Evolutionary conservation across 1,284 basidiomycete species (phyloP), one percentile per base, ranked within the genome.

Genomic region (Apiotrichum mycotoxinovorans): DNA sequence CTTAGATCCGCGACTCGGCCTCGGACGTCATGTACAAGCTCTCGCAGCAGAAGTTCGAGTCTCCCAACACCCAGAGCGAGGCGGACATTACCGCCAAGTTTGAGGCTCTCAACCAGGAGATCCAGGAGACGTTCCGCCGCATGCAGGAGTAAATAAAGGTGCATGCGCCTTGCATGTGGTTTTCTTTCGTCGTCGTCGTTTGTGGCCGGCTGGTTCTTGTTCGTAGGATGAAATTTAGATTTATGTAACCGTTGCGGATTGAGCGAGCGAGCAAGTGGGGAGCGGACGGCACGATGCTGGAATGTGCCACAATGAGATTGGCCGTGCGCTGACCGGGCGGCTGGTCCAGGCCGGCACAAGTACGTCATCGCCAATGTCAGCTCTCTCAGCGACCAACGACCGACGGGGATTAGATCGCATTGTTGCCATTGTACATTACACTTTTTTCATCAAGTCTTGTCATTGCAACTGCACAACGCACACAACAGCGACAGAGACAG

Each of bases 11-110:
- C 75, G 95, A 98, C 67, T 81, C 86, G 40, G 85, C 91, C 15
- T 80, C 83, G 54, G 95, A 99, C 68, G 78, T 96, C 62, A 89
- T 95, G 83, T 97, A 88, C 82, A 91, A 94, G 76, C 84, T 98
- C 30, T 95, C 92, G 53, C 94, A 98, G 79, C 94, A 95, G 90
- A 98, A 97, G 78, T 97, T 97, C 75, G 92, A 96, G 86, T 90
- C 62, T 60, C 68, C 68, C 62, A 72, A 65, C 45, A 89, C 89
- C 11, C 88, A 92, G 81, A 89, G 88, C 52, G 84, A 91, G 76
- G 87, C 88, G 59, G 78, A 82, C 4, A 87, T 95, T 67, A 86
- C 84, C 77, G 79, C 84, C 79, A 93, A 87, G 75, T 80, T 92
- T 70, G 89, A 94, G 70, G 80, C 81, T 42, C 77, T 94, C 56